Evolutionary conservation across 139 green algal genomes (phyloP).

Genomic region (Asterochloris erici): DNA sequence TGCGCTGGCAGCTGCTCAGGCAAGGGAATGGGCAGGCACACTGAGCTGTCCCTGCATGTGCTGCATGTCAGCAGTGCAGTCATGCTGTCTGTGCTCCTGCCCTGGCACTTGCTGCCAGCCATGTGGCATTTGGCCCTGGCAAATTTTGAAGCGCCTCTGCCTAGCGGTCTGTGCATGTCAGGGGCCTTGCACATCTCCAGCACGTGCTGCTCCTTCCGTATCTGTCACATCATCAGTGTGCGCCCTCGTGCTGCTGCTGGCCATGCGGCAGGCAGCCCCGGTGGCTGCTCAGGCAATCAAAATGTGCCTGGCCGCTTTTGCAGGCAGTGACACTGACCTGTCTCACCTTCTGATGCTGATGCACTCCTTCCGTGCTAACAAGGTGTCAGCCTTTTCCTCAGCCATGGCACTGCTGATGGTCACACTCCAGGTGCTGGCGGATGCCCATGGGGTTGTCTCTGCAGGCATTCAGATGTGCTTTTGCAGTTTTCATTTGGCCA

Average conservation of each 20-base stretch:
- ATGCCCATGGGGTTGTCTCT: too few species aligned
- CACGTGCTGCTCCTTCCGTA: too few species aligned
- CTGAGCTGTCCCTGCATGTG: neutral
- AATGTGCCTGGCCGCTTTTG: neutral
- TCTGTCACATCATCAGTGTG: slow-evolving; percentile 13
- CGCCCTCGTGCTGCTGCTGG: slow-evolving; percentile 50
- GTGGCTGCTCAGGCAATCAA: slow-evolving; percentile 31
- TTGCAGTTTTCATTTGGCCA: too few species aligned
- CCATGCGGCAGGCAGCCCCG: slow-evolving; percentile 31
- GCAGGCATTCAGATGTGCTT: too few species aligned
- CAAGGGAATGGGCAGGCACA: slow-evolving; percentile 7
- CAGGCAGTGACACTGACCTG: neutral
- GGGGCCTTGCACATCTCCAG: too few species aligned
- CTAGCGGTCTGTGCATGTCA: too few species aligned
- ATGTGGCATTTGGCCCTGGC: too few species aligned
- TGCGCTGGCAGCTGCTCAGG: slow-evolving; percentile 35
- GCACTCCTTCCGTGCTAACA: neutral
- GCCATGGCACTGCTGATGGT: neutral
- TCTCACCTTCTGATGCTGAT: neutral
- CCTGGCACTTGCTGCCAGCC: neutral
- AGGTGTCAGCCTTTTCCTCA: neutral
- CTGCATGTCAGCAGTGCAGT: neutral
- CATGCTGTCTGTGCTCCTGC: neutral
- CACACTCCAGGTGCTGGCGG: too few species aligned
- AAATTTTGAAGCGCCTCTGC: too few species aligned